These are phyloP conservation scores for Thraustochytrium striatum DNA, from an alignment of 352 stramenopile species.

Conservation along the genomic window DNA sequence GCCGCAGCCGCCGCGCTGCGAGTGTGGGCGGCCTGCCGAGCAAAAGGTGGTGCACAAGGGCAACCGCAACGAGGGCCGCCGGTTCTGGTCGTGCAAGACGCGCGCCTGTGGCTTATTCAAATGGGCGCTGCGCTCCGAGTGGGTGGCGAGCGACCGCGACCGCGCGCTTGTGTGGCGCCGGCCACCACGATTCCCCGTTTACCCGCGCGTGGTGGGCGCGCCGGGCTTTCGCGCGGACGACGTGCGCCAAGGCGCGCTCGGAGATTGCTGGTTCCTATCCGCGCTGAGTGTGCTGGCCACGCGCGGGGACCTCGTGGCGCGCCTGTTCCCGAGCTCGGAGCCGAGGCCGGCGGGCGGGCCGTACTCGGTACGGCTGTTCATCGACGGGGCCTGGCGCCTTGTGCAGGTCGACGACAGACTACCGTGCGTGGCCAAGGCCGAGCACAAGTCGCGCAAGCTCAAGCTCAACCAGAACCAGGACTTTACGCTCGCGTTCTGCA, in stretches of 20 bases:
- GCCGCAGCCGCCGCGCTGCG: not conserved
- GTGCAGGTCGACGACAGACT: constrained; percentile 57
- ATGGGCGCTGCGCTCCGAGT: constrained; percentile 4
- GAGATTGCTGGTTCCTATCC: constrained; percentile 74
- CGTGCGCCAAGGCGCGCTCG: constrained; percentile 66
- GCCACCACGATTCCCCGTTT: not conserved
- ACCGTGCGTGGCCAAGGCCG: constrained; percentile 49
- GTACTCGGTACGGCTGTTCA: constrained; percentile 58
- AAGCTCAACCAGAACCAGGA: not conserved
- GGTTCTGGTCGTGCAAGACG: constrained; percentile 13
- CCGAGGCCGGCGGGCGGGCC: constrained; percentile 18
- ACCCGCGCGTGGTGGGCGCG: not conserved
- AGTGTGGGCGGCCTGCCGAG: not conserved
- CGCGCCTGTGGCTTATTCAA: constrained; percentile 12
- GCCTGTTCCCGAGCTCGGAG: constrained; percentile 55
- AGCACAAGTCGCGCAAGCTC: not conserved
- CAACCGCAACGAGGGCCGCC: not conserved
- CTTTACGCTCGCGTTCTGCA: constrained; percentile 49
- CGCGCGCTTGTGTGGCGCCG: constrained; percentile 10
- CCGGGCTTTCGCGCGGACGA: constrained; percentile 61
- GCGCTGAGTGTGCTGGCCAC: constrained; percentile 66
- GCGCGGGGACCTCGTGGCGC: constrained; percentile 64
- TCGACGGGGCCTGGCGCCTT: constrained; percentile 53
- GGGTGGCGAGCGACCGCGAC: not conserved
- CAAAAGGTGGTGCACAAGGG: constrained; percentile 17